A percentile compares a stretch with the other conserved stretches of the same genome.
Evolutionary conservation across 495 filamentous ascomycete genomes (phyloP).

Genomic region (Neurospora sp.): DNA sequence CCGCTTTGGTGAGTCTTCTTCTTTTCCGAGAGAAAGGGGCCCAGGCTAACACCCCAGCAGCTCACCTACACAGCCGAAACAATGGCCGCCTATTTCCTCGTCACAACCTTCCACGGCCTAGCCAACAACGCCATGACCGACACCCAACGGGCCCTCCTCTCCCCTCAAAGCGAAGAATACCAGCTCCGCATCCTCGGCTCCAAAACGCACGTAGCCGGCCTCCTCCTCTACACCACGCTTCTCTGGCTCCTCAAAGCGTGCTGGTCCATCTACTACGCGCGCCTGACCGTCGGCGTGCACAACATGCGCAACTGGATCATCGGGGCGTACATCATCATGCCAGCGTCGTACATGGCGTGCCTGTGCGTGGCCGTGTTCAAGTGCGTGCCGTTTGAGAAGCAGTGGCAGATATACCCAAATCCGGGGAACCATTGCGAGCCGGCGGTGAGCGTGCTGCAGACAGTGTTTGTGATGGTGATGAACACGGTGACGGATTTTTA

Average conservation of each 20-base stretch:
- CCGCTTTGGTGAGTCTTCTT: background rate
- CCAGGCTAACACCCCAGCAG: slow-evolving; percentile 7
- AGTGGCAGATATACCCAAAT: slow-evolving; percentile 49
- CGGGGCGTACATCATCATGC: slow-evolving; percentile 43
- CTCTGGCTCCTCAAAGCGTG: slow-evolving; percentile 51
- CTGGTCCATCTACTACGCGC: slow-evolving; percentile 50
- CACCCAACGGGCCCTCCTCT: slow-evolving; percentile 34
- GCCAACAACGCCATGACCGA: slow-evolving; percentile 53
- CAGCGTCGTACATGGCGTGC: slow-evolving; percentile 42
- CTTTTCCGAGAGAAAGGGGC: background rate
- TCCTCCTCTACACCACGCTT: slow-evolving; percentile 47
- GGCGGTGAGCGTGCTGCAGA: slow-evolving; percentile 34
- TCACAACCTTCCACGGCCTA: slow-evolving; percentile 38
- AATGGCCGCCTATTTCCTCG: slow-evolving; percentile 24
- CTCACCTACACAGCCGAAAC: slow-evolving; percentile 25
- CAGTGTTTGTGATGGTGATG: slow-evolving; percentile 36
- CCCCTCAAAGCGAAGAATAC: slow-evolving; percentile 39
- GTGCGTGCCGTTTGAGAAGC: slow-evolving; percentile 39
- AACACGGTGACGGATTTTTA: slow-evolving; percentile 45
- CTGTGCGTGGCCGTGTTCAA: slow-evolving; percentile 43
- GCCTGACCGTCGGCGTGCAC: slow-evolving; percentile 39
- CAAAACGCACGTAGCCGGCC: slow-evolving; percentile 50
- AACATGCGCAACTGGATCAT: slow-evolving; percentile 32
- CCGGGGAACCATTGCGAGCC: slow-evolving; percentile 46
- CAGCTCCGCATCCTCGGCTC: slow-evolving; percentile 41